Evolutionary conservation across 2,329 filamentous ascomycete genomes (phyloP), one percentile per base, ranked within the genome.

Genomic region (Pseudogymnoascus sp.): DNA sequence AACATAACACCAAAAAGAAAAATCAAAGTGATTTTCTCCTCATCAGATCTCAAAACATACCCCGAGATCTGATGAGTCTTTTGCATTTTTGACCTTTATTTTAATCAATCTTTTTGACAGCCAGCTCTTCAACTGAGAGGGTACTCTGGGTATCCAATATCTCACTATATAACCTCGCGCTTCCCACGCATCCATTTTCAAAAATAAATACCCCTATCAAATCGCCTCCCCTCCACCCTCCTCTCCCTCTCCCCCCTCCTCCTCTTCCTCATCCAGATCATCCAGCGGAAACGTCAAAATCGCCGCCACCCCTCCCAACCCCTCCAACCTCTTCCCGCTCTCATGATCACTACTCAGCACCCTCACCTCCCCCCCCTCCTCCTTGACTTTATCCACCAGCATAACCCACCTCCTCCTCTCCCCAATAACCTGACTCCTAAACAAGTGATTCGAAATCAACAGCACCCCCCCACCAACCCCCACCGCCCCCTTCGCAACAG

Each of bases 271-370:
- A 66, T 96, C 90, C 50, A 96, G 79, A 68, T 96, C 92, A 17
- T 84, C 78, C 38, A 97, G 82, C 0, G 95, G 93, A 73, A 93
- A 99, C 11, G 93, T 97, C 67, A 97, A 78, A 29, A 97, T 88
- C 1, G 92, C 92, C 15, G 93, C 95, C 66, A 99, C 88, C 17
- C 92, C 90, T 1, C 95, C 93, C 65, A 97, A 75, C 11, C 87
- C 89, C 68, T 93, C 90, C 13, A 99, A 77, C 65, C 92, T 81
- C 77, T 89, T 88, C 0, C 95, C 95, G 74, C 93, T 97, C 78
- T 97, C 93, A 75, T 97, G 93, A 71, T 96, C 89, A 70, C 90
- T 93, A 75, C 93, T 97, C 29, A 97, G 77, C n/a, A 97, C 85
- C 62, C 90, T 82, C 0, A 91, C 90, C 68, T 97, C 92, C 1